Evolutionary conservation across 2,329 filamentous ascomycete genomes (phyloP), one percentile per base, ranked within the genome.

Genomic region (Cordyceps sp.): DNA sequence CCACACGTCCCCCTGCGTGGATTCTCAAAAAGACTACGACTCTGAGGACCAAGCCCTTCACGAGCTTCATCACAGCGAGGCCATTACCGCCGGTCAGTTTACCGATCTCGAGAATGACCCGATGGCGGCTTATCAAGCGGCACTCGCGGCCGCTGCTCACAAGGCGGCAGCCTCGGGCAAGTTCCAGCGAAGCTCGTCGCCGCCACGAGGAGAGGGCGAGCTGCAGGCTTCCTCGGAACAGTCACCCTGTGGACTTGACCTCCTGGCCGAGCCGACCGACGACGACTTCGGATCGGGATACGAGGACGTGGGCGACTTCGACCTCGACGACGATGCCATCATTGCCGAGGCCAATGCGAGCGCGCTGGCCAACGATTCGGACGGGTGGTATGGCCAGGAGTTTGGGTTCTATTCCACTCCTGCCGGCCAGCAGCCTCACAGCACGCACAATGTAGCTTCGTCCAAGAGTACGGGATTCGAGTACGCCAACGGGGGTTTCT

Each of bases 301-400:
- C 32, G 73, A 75, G 37, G 78, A 88, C 40, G 48, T 66, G 41
- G 71, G 76, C 37, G 70, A 78, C 40, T 70, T 73, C 36, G 70
- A 78, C 40, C 70, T 73, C 36, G 81, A 83, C 36, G 85, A 96
- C 41, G 86, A 94, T 44, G 74, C 76, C 21, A 90, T 96, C 43
- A 92, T 98, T 37, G 88, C 86, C 0, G 90, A 85, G 36, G 90
- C 90, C 5, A 98, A 98, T 44, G 86, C 88, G 1, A 86, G 90
- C 49, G 90, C 81, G 2, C 64, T 98, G 7, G 88, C 90, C 29
- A 86, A 84, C 42, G 90, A 98, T 46, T 78, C 78, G 6, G 88
- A 94, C 40, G 88, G 84, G 1, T 92, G 90, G 60, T 98, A 98
- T 47, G 90, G 90, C 0, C 78, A 85, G 42, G 90, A 98, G 50